Percentiles rank a stretch among this genome's conserved stretches.
Evolutionary conservation across 2,329 filamentous ascomycete species (phyloP).

Genomic region (Neopestalotiopsis sp.): DNA sequence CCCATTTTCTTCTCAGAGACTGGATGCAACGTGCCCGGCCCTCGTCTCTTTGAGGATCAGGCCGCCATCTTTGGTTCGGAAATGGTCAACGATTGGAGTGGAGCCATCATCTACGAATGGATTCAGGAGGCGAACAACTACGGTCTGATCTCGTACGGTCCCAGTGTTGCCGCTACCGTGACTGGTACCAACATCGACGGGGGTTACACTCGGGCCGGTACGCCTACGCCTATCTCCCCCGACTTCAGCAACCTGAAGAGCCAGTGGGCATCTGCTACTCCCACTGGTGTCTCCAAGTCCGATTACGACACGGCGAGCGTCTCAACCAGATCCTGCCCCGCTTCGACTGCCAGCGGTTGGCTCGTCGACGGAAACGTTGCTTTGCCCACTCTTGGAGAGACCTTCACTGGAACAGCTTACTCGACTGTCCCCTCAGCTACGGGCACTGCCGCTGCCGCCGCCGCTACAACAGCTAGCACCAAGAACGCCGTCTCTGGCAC

Average conservation of each 20-base stretch:
- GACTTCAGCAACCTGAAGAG: conserved; percentile 80
- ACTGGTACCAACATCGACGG: conserved; percentile 63
- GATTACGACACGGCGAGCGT: conserved; percentile 68
- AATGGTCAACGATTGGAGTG: conserved; percentile 76
- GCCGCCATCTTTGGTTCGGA: conserved; percentile 75
- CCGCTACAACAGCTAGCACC: conserved; percentile 36
- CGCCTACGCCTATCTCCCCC: conserved; percentile 73
- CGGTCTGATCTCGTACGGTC: conserved; percentile 79
- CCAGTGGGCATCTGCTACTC: conserved; percentile 76
- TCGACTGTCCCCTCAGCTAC: conserved; percentile 37
- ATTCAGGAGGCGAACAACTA: conserved; percentile 85
- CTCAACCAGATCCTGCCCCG: conserved; percentile 72
- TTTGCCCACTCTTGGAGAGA: conserved; percentile 72
- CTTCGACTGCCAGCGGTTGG: conserved; percentile 73
- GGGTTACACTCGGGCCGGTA: conserved; percentile 74
- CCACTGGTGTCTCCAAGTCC: conserved; percentile 69
- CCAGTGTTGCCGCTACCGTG: conserved; percentile 56
- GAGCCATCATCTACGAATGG: conserved; percentile 89
- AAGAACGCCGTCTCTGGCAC: conserved; percentile 50
- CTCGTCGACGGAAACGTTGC: conserved; percentile 71
- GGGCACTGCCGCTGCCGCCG: conserved; percentile 34
- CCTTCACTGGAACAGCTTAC: conserved; percentile 38
- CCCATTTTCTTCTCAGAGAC: conserved; percentile 92
- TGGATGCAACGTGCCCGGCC: conserved; percentile 73
- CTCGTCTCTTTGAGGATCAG: conserved; percentile 74